These are phyloP conservation scores for Schizothecium vesticola DNA, from an alignment of 495 filamentous ascomycete genomes.

Conservation along the genomic window DNA sequence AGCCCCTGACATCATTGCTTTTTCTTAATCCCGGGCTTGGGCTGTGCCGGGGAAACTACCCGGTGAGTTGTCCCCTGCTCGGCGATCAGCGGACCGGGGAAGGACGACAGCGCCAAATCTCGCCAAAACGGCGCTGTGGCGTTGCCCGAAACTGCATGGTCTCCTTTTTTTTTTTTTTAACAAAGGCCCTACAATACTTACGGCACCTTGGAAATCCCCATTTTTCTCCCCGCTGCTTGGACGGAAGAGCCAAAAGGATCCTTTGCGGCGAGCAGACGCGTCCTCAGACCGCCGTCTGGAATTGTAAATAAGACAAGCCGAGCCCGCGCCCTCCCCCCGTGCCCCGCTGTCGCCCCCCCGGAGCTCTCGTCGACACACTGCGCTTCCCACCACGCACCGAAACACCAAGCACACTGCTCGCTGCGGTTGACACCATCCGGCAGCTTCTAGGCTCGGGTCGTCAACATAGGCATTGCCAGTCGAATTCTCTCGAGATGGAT, in stretches of 20 bases:
- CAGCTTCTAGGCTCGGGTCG: conserved; percentile 8
- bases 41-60: conserved; percentile 4
- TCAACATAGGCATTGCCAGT: conserved; percentile 2
- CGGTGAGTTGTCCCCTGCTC: conserved; percentile 8
- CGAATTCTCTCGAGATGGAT: background rate
- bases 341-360: background rate
- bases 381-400: background rate
- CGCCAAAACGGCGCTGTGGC: conserved; percentile 15
- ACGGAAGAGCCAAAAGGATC: background rate
- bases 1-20: conserved; percentile 3
- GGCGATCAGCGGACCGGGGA: conserved; percentile 12
- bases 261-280: background rate
- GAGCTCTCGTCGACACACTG: background rate
- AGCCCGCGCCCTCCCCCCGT: background rate
- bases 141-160: conserved; percentile 1
- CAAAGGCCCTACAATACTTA: background rate
- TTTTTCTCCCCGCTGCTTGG: background rate
- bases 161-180: background rate
- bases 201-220: background rate
- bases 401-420: background rate
- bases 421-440: conserved; percentile 1
- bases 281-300: background rate
- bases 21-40: conserved; percentile 13
- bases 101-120: conserved; percentile 15
- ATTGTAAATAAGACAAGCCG: background rate